phyloP scores from a whole-genome alignment of 2,329 filamentous ascomycete genomes.

The Rutstroemia sp. region DNA sequence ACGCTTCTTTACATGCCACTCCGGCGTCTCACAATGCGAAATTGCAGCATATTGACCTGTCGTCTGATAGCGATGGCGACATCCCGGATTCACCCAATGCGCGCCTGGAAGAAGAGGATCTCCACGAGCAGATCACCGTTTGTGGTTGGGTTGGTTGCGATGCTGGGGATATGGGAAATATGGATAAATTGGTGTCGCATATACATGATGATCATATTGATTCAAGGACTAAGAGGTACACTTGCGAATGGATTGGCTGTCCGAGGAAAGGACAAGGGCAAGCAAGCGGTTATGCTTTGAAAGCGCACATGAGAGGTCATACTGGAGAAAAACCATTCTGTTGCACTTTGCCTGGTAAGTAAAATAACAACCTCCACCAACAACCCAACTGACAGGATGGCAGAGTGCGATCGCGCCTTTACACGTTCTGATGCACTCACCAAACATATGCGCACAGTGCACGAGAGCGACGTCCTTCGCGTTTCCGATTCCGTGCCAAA shows the following conservation, averaged over 20 bases:
- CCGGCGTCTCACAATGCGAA: constrained; percentile 28
- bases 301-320: constrained; percentile 96
- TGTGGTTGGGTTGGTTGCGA: constrained; percentile 74
- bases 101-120: constrained; percentile 67
- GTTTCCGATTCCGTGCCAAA: constrained; percentile 69
- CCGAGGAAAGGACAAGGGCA: constrained; percentile 81
- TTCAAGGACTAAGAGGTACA: constrained; percentile 88
- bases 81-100: constrained; percentile 64
- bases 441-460: constrained; percentile 97
- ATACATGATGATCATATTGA: constrained; percentile 93
- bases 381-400: neutral
- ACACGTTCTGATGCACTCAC: constrained; percentile 91
- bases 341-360: constrained; percentile 81
- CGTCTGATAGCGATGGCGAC: constrained; percentile 83
- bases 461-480: constrained; percentile 91
- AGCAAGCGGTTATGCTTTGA: constrained; percentile 89
- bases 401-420: constrained; percentile 95
- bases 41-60: constrained; percentile 48
- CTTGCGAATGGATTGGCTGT: constrained; percentile 96
- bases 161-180: constrained; percentile 65
- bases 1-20: constrained; percentile 17
- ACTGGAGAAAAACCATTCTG: constrained; percentile 98
- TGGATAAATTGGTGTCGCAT: constrained; percentile 75
- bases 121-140: constrained; percentile 66
- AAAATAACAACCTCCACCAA: neutral